Conservation (phyloP, 176 grass and related monocot species). For the Tillandsia fasciculata region DNA sequence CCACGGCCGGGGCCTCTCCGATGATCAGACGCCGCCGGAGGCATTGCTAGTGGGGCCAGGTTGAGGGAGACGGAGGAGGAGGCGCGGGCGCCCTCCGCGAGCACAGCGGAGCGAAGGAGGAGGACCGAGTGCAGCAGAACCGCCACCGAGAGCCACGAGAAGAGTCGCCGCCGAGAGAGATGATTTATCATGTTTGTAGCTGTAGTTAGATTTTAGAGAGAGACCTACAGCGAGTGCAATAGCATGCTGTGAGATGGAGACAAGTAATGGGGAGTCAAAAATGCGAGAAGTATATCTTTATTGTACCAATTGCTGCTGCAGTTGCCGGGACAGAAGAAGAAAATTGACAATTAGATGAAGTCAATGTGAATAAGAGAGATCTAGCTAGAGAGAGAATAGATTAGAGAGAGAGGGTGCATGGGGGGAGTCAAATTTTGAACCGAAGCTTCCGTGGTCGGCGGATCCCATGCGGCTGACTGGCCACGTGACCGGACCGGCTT, state of each 20-base stretch:
- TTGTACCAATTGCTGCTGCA: too few relatives aligned
- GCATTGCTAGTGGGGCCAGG: slow-evolving; percentile 10
- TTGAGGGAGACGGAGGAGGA: slow-evolving; percentile 23
- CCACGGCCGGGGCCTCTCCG: background rate
- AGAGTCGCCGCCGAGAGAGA: slow-evolving; percentile 10
- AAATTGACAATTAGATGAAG: too few relatives aligned
- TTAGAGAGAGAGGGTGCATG: background rate
- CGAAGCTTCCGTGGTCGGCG: slow-evolving; percentile 20
- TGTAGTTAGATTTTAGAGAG: background rate
- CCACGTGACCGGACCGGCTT: slow-evolving; percentile 24
- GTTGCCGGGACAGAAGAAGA: too few relatives aligned
- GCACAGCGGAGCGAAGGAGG: slow-evolving; percentile 26
- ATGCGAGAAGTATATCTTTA: too few relatives aligned
- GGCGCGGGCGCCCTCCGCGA: slow-evolving; percentile 38
- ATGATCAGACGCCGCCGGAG: slow-evolving; percentile 15
- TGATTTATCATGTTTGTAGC: background rate
- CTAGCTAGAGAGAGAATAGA: background rate
- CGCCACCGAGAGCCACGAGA: slow-evolving; percentile 29
- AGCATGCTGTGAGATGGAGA: too few relatives aligned
- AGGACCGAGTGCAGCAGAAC: slow-evolving; percentile 38
- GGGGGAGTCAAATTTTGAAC: background rate
- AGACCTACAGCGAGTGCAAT: too few relatives aligned
- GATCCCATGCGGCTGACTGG: slow-evolving; percentile 5
- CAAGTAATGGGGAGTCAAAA: too few relatives aligned
- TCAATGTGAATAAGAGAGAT: background rate